Conservation (phyloP, 768 basidiomycete genomes). For the Melanogaster broomeanus region DNA sequence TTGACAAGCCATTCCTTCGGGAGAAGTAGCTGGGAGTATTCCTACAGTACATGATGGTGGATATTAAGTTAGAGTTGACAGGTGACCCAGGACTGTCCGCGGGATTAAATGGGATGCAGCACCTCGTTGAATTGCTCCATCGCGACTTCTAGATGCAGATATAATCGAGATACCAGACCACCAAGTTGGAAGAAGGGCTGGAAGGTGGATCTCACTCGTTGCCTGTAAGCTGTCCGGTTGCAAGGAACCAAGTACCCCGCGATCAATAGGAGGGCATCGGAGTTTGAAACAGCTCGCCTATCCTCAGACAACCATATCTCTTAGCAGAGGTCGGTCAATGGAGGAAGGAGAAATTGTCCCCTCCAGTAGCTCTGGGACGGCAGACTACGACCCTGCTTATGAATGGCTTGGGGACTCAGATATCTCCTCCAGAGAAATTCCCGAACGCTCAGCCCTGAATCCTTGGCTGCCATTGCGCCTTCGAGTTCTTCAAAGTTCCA, state of each 20-base stretch:
- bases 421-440: constrained; percentile 16
- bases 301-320: neutral
- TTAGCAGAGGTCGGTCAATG: neutral
- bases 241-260: no score
- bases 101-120: neutral
- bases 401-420: constrained; percentile 58
- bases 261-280: constrained; percentile 5
- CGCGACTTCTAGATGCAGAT: neutral
- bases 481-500: constrained; percentile 35
- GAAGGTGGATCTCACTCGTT: no score
- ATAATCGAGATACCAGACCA: neutral
- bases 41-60: constrained; percentile 46
- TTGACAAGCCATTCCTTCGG: constrained; percentile 77
- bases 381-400: constrained; percentile 48
- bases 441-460: neutral
- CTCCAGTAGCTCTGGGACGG: neutral
- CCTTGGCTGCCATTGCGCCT: constrained; percentile 37
- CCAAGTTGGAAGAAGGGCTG: no score
- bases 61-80: neutral
- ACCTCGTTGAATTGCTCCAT: constrained; percentile 57
- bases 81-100: neutral
- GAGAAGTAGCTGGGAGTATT: constrained; percentile 55
- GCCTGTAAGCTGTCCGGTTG: no score
- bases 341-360: constrained; percentile 13
- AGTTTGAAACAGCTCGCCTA: constrained; percentile 12